Percentiles rank a stretch among this genome's conserved stretches.
Conservation (phyloP, 1,284 basidiomycete species). For the Trametes polyzona region DNA sequence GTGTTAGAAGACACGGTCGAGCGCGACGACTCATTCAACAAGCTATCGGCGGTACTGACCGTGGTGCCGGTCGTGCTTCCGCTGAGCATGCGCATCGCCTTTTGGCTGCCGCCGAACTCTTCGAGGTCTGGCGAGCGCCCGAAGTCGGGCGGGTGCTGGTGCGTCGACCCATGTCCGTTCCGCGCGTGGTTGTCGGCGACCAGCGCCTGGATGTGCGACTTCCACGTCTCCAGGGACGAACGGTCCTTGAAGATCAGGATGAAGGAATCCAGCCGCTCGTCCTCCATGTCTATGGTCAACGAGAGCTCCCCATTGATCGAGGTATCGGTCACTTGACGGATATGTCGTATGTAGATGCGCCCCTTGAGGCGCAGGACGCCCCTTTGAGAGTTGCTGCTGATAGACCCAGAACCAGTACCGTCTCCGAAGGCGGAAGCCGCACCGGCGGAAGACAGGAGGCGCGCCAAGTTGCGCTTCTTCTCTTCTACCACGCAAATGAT, state of each 20-base stretch:
- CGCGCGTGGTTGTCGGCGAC: constrained; percentile 68
- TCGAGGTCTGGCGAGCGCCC: constrained; percentile 57
- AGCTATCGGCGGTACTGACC: constrained; percentile 69
- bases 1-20: constrained; percentile 73
- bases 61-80: constrained; percentile 70
- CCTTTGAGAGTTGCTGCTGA: constrained; percentile 53
- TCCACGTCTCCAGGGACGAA: constrained; percentile 90
- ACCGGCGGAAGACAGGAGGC: constrained; percentile 65
- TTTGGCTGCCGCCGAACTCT: constrained; percentile 75
- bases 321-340: constrained; percentile 83
- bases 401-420: constrained; percentile 48
- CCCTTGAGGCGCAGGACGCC: constrained; percentile 91
- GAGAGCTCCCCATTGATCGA: constrained; percentile 81
- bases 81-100: constrained; percentile 77
- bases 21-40: constrained; percentile 63
- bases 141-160: constrained; percentile 25
- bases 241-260: constrained; percentile 93
- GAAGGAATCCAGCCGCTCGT: constrained; percentile 90
- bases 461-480: constrained; percentile 78
- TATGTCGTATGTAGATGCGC: constrained; percentile 92
- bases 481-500: constrained; percentile 97
- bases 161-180: constrained; percentile 35
- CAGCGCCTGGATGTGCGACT: constrained; percentile 74
- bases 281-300: constrained; percentile 94
- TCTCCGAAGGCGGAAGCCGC: constrained; percentile 40